Conservation (phyloP, 768 basidiomycete species). For the Baorangia bicolor region DNA sequence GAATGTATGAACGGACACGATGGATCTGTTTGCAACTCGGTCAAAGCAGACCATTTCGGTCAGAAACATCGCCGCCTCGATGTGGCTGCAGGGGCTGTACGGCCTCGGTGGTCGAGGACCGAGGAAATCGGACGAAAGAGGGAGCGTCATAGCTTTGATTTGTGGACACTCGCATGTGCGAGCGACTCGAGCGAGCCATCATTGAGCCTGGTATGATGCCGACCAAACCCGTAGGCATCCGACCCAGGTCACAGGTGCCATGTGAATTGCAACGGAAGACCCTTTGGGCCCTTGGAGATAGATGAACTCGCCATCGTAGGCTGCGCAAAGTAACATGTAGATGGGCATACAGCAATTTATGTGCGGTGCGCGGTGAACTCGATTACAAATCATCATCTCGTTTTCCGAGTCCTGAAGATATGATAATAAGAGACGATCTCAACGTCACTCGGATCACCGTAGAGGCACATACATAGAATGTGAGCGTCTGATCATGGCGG, state of each 20-base stretch:
- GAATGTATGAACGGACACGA: neutral
- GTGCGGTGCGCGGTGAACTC: neutral
- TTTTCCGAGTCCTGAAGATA: neutral
- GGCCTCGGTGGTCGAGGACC: neutral
- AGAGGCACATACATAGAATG: neutral
- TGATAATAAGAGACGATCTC: neutral
- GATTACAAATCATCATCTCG: neutral
- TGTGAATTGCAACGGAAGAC: neutral
- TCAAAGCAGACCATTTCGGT: neutral
- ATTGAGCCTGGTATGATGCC: neutral
- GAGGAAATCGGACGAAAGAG: neutral
- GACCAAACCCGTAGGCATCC: neutral
- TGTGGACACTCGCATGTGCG: neutral
- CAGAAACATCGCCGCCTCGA: neutral
- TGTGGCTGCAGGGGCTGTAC: neutral
- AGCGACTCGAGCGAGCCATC: neutral
- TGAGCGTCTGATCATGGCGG: neutral
- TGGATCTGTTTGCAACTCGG: neutral
- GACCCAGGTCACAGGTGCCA: neutral
- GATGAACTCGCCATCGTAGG: neutral
- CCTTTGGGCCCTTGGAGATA: too few relatives aligned
- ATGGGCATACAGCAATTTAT: neutral
- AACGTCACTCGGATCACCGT: slow-evolving; percentile 2
- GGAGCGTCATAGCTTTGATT: neutral
- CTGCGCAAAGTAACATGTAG: neutral